Evolutionary conservation across 2,329 filamentous ascomycete genomes (phyloP), one percentile per base, ranked within the genome.

Genomic region (Sarocladium oryzae): DNA sequence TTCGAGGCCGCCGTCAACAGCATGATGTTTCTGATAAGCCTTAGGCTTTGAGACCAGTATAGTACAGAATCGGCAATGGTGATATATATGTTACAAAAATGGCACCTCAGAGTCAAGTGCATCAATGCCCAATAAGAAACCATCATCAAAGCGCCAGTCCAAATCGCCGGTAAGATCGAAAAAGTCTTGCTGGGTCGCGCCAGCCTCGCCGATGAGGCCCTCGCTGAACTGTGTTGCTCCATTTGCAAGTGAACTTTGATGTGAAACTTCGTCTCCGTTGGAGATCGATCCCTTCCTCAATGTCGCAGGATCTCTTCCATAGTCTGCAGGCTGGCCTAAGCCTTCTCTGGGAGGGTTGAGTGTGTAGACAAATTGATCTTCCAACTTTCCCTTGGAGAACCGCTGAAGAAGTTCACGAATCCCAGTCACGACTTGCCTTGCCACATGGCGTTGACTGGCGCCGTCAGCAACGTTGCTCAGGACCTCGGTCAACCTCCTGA

Each of bases 61-160:
- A n/a, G n/a, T n/a, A 18, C n/a, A 10, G 9, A 37, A 16, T 10
- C 9, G 35, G n/a, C n/a, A n/a, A n/a, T n/a, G n/a, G n/a, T n/a
- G n/a, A n/a, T n/a, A n/a, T 37, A 37, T 18, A 37, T 40, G 6
- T 16, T 50, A 53, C n/a, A 53, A 38, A 20, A 41, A 53, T 16
- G 51, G 45, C 13, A 53, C 28, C 13, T 53, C 51, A 11, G 51
- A 54, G n/a, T 46, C 38, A 13, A 52, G 40, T 7, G 26, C 36
- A 35, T 54, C 52, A 35, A 53, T 55, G n/a, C 53, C 55, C 53
- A 53, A 52, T 11, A 57, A 43, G 49, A 57, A 57, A 7, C 54
- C 52, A 24, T 57, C 54, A 26, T 56, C 53, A 49, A 57, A 57
- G 15, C 56, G 41, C 56, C 56, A 57, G 32, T 57, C 56, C 38